Percentiles rank a stretch among this genome's conserved stretches.
These are phyloP conservation scores for Gossypium bickii DNA, from an alignment of 345 rosid genomes.

Conservation along the genomic window DNA sequence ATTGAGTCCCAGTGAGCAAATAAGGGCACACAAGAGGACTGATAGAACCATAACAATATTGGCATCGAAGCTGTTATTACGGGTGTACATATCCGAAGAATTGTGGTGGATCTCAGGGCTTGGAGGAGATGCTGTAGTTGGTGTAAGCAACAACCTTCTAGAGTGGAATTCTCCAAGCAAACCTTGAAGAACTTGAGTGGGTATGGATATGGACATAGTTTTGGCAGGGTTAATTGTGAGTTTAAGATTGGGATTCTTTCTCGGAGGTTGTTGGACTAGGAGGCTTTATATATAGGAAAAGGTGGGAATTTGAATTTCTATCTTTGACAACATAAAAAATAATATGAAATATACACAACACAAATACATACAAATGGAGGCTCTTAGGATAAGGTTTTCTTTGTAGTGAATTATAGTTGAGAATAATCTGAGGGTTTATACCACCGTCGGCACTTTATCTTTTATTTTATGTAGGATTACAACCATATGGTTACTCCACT, in stretches of 20 bases:
- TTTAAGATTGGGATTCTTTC: slow-evolving; percentile 7
- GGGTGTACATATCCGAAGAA: slow-evolving; percentile 29
- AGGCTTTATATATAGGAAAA: slow-evolving; percentile 32
- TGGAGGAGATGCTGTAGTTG: slow-evolving; percentile 35
- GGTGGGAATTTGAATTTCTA: slow-evolving; percentile 3
- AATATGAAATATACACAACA: background rate
- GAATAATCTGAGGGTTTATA: slow-evolving; percentile 28
- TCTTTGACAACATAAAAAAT: background rate
- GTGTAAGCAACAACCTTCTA: slow-evolving; percentile 39
- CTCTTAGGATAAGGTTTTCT: background rate
- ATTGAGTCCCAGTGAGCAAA: slow-evolving; percentile 75
- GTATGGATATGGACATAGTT: slow-evolving; percentile 28
- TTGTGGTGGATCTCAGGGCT: slow-evolving; percentile 25
- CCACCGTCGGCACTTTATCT: slow-evolving; percentile 3
- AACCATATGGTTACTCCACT: slow-evolving; percentile 49
- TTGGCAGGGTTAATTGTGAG: background rate
- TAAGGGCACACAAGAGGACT: slow-evolving; percentile 74
- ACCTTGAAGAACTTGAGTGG: slow-evolving; percentile 25
- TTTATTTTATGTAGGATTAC: slow-evolving; percentile 6
- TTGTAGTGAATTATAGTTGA: slow-evolving; percentile 5
- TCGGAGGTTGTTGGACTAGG: slow-evolving; percentile 19
- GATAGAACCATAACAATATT: slow-evolving; percentile 77
- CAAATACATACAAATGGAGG: background rate
- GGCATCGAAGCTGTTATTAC: slow-evolving; percentile 51
- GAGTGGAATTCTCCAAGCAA: slow-evolving; percentile 36